Evolutionary conservation across 2,329 filamentous ascomycete species (phyloP), one percentile per base, ranked within the genome.

Genomic region (Fusarium solani-melongenae): DNA sequence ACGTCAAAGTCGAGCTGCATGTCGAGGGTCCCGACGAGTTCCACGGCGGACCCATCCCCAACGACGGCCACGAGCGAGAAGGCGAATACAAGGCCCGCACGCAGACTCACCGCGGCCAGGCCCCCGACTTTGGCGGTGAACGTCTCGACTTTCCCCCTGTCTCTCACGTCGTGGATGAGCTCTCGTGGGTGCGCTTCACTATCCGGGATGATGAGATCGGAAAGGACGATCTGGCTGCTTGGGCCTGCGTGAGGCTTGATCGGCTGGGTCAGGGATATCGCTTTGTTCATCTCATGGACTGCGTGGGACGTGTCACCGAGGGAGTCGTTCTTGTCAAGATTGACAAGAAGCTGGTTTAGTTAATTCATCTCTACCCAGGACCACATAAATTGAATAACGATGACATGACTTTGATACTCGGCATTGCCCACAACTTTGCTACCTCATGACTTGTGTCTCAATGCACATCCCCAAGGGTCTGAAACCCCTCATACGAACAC

Each of bases 201-300:
- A 87, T 98, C 74, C 93, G 95, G 82, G 94, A 98, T 80, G 93
- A 97, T 75, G 93, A 96, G 81, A 89, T 95, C 74, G 91, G 92
- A 5, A 88, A 89, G 71, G 95, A 98, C 78, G 89, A 92, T 67
- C 82, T 98, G 65, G 92, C 94, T 12, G 94, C 93, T 4, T 98
- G 96, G 96, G 91, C 93, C 2, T 98, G 95, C 79, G 92, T 97
- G 76, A 89, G 95, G 41, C 88, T 98, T 24, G 95, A 98, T 82
- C 89, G 95, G 9, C 82, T 98, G 67, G 90, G 90, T 69, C 84
- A 88, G 36, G 96, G 96, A 1, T 93, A 93, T 75, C 88, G 95
- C 12, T 91, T 98, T 74, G 86, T 98, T 64, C 92, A 92, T 76
- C 84, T 98, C 66, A 86, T 93, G 71, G 92, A 97, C 79, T 85